A percentile compares a stretch with the other conserved stretches of the same genome.
These are phyloP conservation scores for Fraxinus quadrangulata DNA, from an alignment of 257 asterid genomes.

Conservation along the genomic window DNA sequence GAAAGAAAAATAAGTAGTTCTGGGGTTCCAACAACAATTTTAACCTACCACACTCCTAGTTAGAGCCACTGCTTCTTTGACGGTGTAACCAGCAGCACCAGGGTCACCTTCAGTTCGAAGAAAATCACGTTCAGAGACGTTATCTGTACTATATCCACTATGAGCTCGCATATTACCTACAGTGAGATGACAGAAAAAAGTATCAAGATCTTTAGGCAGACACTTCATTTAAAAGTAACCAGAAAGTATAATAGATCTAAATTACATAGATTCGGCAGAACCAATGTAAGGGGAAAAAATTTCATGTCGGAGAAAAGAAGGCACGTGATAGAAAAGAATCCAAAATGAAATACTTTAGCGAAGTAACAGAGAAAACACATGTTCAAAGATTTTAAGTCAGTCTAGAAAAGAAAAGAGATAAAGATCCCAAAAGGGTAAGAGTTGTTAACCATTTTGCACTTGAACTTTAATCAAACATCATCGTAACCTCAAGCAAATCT, in stretches of 20 bases:
- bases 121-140: conserved; percentile 75
- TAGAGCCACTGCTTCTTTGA: conserved; percentile 84
- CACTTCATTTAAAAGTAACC: neutral
- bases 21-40: conserved; percentile 22
- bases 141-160: conserved; percentile 50
- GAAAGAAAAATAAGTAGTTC: conserved; percentile 9
- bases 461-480: neutral
- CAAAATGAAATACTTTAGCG: neutral
- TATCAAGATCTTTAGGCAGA: conserved; percentile 20
- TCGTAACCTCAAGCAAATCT: neutral
- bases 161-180: conserved; percentile 47
- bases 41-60: conserved; percentile 84
- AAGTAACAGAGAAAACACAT: neutral
- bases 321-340: neutral
- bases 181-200: conserved; percentile 22
- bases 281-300: neutral
- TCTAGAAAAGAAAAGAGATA: neutral
- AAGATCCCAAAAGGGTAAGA: neutral
- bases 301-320: neutral
- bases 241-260: neutral
- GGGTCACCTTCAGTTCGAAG: conserved; percentile 98
- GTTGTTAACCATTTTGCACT: neutral
- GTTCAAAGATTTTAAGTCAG: neutral
- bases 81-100: conserved; percentile 90
- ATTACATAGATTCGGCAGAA: neutral